Evolutionary conservation across 2,329 filamentous ascomycete species (phyloP), one percentile per base, ranked within the genome.

Genomic region (Botrytis paeoniae): DNA sequence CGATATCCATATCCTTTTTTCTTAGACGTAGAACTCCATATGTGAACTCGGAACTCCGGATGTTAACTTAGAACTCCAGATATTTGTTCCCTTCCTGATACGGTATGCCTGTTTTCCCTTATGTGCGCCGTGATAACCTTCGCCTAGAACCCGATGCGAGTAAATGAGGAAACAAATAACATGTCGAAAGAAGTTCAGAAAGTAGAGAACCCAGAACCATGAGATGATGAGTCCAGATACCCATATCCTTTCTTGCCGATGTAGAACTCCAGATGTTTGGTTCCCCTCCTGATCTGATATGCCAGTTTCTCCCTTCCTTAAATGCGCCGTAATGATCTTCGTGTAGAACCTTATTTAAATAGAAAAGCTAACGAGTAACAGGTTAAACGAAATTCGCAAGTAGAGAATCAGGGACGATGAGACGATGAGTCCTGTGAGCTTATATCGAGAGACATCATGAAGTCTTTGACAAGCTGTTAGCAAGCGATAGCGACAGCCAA

Each of bases 121-220:
- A 2, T 45, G 14, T 32, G 41, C 62, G 41, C n/a, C 62, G n/a
- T 64, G 4, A 14, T 25, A 12, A 16, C 3, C 2, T 45, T 45
- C 8, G 14, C 29, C 2, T 3, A 20, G 16, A 9, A 25, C 1
- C 6, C 16, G 18, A 16, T 29, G 10, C 16, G 29, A 20, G 3
- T 32, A 29, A 2, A 59, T 2, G 2, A 59, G 29, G 9, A 10
- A 32, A 35, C 16, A 2, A 59, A 4, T 32, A 20, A 32, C 12
- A 2, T n/a, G 0, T n/a, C 14, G 12, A 1, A n/a, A n/a, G 12
- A 25, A 54, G 12, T n/a, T n/a, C 12, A 6, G 22, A n/a, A 14
- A n/a, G 5, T 16, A 14, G 25, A n/a, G 12, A 54, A n/a, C 25
- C 4, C 4, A 25, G 22, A 5, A 48, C 3, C 0, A 25, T 12